phyloP scores from a whole-genome alignment of 1,139 yeast species.

The Hanseniaspora uvarum region DNA sequence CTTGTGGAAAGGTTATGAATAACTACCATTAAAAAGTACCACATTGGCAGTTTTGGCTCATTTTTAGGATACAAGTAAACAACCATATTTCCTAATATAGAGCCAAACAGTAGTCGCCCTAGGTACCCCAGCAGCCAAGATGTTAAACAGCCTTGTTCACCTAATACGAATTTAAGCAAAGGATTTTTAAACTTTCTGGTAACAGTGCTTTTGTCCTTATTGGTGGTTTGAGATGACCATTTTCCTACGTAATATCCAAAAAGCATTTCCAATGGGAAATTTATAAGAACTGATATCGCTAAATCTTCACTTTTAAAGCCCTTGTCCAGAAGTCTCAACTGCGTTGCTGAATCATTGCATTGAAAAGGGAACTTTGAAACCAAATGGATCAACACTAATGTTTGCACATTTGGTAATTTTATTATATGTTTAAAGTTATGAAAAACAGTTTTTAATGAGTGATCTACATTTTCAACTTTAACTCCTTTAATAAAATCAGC shows the following conservation, averaged over 20 bases:
- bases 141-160: constrained; percentile 40
- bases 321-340: constrained; percentile 78
- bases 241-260: constrained; percentile 94
- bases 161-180: constrained; percentile 27
- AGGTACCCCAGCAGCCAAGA: constrained; percentile 88
- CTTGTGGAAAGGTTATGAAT: constrained; percentile 76
- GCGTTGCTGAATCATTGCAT: constrained; percentile 92
- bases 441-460: constrained; percentile 46
- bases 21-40: constrained; percentile 60
- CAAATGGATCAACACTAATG: constrained; percentile 62
- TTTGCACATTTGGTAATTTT: constrained; percentile 63
- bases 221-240: constrained; percentile 54
- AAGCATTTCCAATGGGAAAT: constrained; percentile 89
- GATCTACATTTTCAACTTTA: constrained; percentile 24
- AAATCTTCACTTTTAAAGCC: constrained; percentile 90
- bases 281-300: constrained; percentile 83
- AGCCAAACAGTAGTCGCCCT: constrained; percentile 66
- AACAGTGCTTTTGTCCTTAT: constrained; percentile 24
- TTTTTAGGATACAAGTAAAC: constrained; percentile 43
- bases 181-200: constrained; percentile 2
- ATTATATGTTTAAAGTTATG: constrained; percentile 66
- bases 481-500: constrained; percentile 3
- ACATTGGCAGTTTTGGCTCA: constrained; percentile 27
- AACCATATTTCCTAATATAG: constrained; percentile 61
- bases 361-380: constrained; percentile 86